Base-by-base conservation (phyloP, 768 basidiomycete species). In the Boletales sp. region DNA sequence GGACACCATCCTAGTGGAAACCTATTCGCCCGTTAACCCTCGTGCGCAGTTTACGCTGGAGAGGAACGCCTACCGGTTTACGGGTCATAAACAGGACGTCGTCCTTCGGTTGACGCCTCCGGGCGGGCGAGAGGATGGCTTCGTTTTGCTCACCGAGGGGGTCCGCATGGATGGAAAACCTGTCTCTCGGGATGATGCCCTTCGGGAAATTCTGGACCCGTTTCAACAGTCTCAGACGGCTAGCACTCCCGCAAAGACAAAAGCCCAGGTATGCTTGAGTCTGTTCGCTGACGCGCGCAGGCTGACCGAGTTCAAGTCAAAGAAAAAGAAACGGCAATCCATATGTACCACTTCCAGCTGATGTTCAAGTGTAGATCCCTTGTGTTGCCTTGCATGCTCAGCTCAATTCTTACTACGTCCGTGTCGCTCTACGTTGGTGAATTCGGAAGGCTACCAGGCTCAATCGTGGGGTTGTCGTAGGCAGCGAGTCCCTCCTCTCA, bases 1-100 rank as follows among this genome's bases (percentile, higher is more conserved):
- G 51, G 64, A 66, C 40, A 64, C 63, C 18, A 45, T 62, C 52
- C 53, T 64, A 34, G 31, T 65, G 29, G 59, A 64, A 36, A 64
- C 50, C 17, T 60, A 65, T 30, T 54, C 63, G 11, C 15, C 34
- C 36, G 30, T 57, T 2, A 63, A 60, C 12, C 53, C 54, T 0
- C 51, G 63, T 31, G 43, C 48, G 15, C 50, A 63, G 38, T 65
- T 60, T 35, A 64, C 62, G 38, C 40, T 65, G 32, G 63, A 60
- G 43, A 57, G 63, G 17, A 55, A 45, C 32, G 55, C 63, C 29
- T 64, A 59, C 44, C 56, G 54, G 21, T 55, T 67, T 42, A 36
- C 47, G 47, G 37, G 37, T 11, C 50, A 57, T 32, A 62, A 61
- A 32, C 47, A 59, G 34, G 54, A 61, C 19, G 57, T 46, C 15